These are phyloP conservation scores for Bruguiera hainesii DNA, from an alignment of 441 rosid genomes.

Conservation along the genomic window DNA sequence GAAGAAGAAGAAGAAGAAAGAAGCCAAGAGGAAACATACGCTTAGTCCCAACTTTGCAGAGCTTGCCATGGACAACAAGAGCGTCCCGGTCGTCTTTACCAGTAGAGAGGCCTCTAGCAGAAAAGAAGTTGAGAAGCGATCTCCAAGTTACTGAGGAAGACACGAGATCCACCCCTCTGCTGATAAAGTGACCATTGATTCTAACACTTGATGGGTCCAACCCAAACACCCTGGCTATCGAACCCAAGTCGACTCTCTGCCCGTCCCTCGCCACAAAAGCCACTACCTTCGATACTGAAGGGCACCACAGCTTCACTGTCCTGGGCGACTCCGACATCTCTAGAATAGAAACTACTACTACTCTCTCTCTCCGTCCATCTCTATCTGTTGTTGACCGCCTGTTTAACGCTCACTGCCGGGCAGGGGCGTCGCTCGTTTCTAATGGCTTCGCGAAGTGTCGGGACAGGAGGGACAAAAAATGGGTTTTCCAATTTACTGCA, in stretches of 20 bases:
- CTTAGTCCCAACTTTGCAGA: slow-evolving; percentile 51
- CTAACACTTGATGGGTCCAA: slow-evolving; percentile 64
- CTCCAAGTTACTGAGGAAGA: slow-evolving; percentile 79
- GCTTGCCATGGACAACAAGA: slow-evolving; percentile 68
- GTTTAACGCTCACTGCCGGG: too few relatives aligned
- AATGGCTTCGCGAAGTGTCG: too few relatives aligned
- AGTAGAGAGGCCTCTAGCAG: slow-evolving; percentile 66
- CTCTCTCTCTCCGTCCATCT: slow-evolving; percentile 17
- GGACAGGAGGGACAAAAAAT: too few relatives aligned
- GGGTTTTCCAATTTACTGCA: too few relatives aligned
- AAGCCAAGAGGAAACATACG: slow-evolving; percentile 32
- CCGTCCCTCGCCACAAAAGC: slow-evolving; percentile 45
- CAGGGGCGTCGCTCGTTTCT: too few relatives aligned
- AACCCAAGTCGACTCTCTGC: slow-evolving; percentile 61
- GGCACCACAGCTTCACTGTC: slow-evolving; percentile 57
- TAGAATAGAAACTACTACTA: not conserved
- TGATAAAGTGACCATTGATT: slow-evolving; percentile 80
- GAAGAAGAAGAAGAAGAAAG: not conserved
- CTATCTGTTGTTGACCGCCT: too few relatives aligned
- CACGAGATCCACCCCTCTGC: slow-evolving; percentile 62
- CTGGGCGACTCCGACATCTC: slow-evolving; percentile 14
- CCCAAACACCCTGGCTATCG: slow-evolving; percentile 59
- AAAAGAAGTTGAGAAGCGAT: slow-evolving; percentile 73
- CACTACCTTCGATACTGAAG: slow-evolving; percentile 43
- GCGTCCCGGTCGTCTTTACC: slow-evolving; percentile 51